Evolutionary conservation across 2,329 filamentous ascomycete genomes (phyloP), one percentile per base, ranked within the genome.

Genomic region (Botrytis galanthina): DNA sequence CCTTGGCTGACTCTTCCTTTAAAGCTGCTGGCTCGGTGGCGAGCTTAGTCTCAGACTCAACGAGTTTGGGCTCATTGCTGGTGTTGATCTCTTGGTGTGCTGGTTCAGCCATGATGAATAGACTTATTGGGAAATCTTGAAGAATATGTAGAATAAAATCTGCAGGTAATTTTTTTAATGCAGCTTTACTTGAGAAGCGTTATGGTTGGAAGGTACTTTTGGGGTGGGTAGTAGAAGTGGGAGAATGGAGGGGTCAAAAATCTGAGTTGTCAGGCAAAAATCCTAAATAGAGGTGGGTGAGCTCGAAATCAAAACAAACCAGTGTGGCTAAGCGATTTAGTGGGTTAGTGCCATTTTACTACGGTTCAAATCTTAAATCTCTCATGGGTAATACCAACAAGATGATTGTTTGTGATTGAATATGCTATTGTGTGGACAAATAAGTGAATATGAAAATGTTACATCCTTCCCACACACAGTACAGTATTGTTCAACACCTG

Each of bases 1-100:
- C 76, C 74, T 78, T 76, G 26, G 76, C 66, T 66, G 76, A 54
- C n/a, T 74, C 75, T 71, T 77, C 75, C 67, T 75, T 78, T 59
- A 73, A 71, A 57, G 67, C 67, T 42, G 67, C 59, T 70, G 81
- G 82, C 68, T 82, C 82, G 26, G 84, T 84, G 70, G 83, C 82
- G 79, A 83, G 82, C 74, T 82, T 81, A 29, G 83, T 85, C 81
- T 85, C 83, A 73, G 83, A 82, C 76, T 83, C 78, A 35, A 80
- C 81, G 59, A 84, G 79, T 76, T 77, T 77, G 68, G 78, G 76
- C 71, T 82, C 81, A 71, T 83, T 80, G 76, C 80, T 81, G 73
- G 82, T 79, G 75, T 78, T 77, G 78, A 81, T 80, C 77, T 83
- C 81, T 64, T 71, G 82, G 78, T 82, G 82, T 81, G 79, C 83